Evolutionary conservation across 2,329 filamentous ascomycete species (phyloP), one percentile per base, ranked within the genome.

Genomic region (Plenodomus tracheiphilus): DNA sequence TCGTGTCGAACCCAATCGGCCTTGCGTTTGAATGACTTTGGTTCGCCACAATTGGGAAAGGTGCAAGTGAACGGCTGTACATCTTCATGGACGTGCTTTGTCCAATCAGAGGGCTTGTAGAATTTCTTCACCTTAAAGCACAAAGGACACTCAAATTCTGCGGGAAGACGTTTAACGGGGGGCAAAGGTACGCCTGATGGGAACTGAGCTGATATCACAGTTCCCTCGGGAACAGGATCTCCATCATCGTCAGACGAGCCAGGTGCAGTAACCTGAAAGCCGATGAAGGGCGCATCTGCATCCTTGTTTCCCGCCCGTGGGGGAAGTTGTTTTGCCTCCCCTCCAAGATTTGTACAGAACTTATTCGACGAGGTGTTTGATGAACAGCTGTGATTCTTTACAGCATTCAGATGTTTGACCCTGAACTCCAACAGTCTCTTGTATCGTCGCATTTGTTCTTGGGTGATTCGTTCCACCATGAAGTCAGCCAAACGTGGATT

Each of bases 1-100:
- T 96, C 92, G 64, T 97, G 92, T 22, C 92, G 84, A 18, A 96
- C 91, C 92, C 92, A 97, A 68, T 97, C 92, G 13, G 92, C 92
- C 73, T 96, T 97, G 40, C 91, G 84, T 74, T 96, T 96, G 78
- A 96, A 97, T 30, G 90, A 91, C 72, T 95, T 96, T 16, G 89
- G 85, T 40, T 96, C 91, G 8, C 83, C 82, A 67, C 92, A 96
- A 42, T 84, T 81, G 2, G 88, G 85, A 76, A 93, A 96, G 0
- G 91, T 96, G 73, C 92, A 97, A 2, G 90, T 95, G 61, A 96
- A 96, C 0, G 92, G 92, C 67, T 94, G 89, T 1, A 96, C 85
- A 68, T 97, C 92, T 72, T 96, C 92, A 61, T 96, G 90, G 1
- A 97, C 89, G 65, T 97, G 92, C 70, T 97, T 96, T 1, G 91